phyloP scores from a whole-genome alignment of 2,329 filamentous ascomycete species.

The Seiridium unicorne region DNA sequence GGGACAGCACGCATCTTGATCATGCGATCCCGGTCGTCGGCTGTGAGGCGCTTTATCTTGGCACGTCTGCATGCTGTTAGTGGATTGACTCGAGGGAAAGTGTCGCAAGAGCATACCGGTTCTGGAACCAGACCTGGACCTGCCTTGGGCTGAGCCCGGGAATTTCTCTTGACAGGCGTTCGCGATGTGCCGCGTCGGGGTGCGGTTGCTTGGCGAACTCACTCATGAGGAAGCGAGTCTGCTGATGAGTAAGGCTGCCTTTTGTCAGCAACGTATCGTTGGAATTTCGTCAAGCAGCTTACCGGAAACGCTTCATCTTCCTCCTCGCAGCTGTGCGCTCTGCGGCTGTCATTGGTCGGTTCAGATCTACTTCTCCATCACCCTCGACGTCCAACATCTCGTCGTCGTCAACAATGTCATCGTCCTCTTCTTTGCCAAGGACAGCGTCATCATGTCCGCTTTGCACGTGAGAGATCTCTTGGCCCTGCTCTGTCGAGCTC shows the following conservation, averaged over 20 bases:
- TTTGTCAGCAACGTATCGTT: background rate
- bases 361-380: slow-evolving; percentile 33
- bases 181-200: slow-evolving; percentile 86
- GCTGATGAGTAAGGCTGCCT: slow-evolving; percentile 82
- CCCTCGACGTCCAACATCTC: slow-evolving; percentile 51
- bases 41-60: slow-evolving; percentile 69
- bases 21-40: slow-evolving; percentile 69
- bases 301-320: slow-evolving; percentile 82
- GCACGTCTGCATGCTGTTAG: slow-evolving; percentile 50
- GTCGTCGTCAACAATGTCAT: slow-evolving; percentile 56
- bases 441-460: slow-evolving; percentile 35
- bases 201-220: slow-evolving; percentile 95
- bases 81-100: background rate
- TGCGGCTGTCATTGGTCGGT: slow-evolving; percentile 49
- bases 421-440: slow-evolving; percentile 47
- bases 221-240: slow-evolving; percentile 97
- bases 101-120: slow-evolving; percentile 61
- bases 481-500: slow-evolving; percentile 32
- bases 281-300: slow-evolving; percentile 19
- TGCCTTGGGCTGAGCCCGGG: slow-evolving; percentile 88
- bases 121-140: slow-evolving; percentile 98
- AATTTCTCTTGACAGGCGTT: slow-evolving; percentile 84
- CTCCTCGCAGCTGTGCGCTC: slow-evolving; percentile 53
- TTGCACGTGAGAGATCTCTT: slow-evolving; percentile 31
- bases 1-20: slow-evolving; percentile 71